phyloP scores from a whole-genome alignment of 805 yeast genomes.

The Zygoascus flipseniorum region DNA sequence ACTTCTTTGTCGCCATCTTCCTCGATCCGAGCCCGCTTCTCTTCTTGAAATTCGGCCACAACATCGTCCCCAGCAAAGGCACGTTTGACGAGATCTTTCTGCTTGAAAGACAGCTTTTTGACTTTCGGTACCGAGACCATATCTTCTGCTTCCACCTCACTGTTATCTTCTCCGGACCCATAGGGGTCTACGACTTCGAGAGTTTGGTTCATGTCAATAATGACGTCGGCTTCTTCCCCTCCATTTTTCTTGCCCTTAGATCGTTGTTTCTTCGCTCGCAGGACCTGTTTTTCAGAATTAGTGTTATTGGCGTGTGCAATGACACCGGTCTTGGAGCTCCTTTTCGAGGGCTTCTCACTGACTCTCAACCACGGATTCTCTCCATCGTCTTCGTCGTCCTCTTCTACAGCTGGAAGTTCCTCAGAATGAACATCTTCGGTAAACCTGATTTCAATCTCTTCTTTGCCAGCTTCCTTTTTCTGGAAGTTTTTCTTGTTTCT shows the following conservation, averaged over 20 bases:
- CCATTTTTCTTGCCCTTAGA: slow-evolving; percentile 22
- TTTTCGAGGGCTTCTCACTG: slow-evolving; percentile 41
- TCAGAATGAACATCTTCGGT: not conserved
- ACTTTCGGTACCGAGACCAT: slow-evolving; percentile 12
- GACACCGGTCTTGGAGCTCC: slow-evolving; percentile 38
- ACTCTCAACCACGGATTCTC: slow-evolving; percentile 30
- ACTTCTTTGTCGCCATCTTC: slow-evolving; percentile 85
- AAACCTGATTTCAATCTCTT: not conserved
- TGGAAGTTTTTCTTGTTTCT: slow-evolving; percentile 2
- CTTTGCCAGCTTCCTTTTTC: not conserved
- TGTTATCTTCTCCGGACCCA: slow-evolving; percentile 33
- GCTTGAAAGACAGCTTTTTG: slow-evolving; percentile 50
- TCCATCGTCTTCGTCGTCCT: slow-evolving; percentile 4
- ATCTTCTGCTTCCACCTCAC: slow-evolving; percentile 38
- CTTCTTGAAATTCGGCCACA: slow-evolving; percentile 74
- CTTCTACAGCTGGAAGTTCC: slow-evolving; percentile 4
- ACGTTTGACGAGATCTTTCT: slow-evolving; percentile 71
- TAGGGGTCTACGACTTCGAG: slow-evolving; percentile 44
- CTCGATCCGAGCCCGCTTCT: slow-evolving; percentile 54
- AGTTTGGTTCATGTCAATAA: slow-evolving; percentile 36
- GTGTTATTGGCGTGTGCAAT: slow-evolving; percentile 35
- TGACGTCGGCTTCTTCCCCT: slow-evolving; percentile 18
- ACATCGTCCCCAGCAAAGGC: slow-evolving; percentile 99
- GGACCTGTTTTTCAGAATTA: slow-evolving; percentile 34
- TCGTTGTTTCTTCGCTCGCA: slow-evolving; percentile 33